Percentiles rank a stretch among this genome's conserved stretches.
Conservation (phyloP, 345 rosid species). For the Salix udensis region DNA sequence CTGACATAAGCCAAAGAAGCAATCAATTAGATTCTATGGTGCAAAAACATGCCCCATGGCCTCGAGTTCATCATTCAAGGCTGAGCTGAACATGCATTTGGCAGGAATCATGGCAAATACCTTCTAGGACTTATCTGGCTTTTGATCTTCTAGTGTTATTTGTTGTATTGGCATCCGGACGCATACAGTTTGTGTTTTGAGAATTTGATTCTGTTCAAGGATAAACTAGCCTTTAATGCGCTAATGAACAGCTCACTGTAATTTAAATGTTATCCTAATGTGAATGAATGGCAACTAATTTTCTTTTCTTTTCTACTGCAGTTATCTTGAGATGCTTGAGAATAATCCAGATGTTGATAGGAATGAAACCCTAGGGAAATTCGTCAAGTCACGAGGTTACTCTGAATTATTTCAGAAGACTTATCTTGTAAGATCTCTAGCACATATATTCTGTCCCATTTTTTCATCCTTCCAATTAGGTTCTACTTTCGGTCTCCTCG, state of each 20-base stretch:
- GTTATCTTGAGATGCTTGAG: conserved; percentile 65
- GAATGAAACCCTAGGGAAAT: conserved; percentile 69
- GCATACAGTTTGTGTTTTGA: not conserved
- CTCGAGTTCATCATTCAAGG: not conserved
- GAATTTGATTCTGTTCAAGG: not conserved
- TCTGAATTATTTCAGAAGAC: conserved; percentile 76
- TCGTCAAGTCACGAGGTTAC: conserved; percentile 59
- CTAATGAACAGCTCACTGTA: not conserved
- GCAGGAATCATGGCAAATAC: too few relatives aligned
- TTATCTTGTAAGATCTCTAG: conserved; percentile 57
- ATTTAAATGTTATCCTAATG: not conserved
- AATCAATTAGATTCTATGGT: not conserved
- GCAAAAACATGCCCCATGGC: not conserved
- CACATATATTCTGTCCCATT: not conserved
- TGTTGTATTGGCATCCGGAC: not conserved
- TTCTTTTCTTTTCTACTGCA: conserved; percentile 9
- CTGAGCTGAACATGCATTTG: not conserved
- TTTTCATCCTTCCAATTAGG: not conserved
- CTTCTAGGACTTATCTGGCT: not conserved
- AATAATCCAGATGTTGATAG: conserved; percentile 56
- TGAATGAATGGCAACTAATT: not conserved
- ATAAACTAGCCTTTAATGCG: not conserved
- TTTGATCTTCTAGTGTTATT: not conserved
- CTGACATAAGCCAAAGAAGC: too few relatives aligned
- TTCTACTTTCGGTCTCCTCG: not conserved